phyloP scores from a whole-genome alignment of 2,329 filamentous ascomycete species.

The Hymenoscyphus scutula region DNA sequence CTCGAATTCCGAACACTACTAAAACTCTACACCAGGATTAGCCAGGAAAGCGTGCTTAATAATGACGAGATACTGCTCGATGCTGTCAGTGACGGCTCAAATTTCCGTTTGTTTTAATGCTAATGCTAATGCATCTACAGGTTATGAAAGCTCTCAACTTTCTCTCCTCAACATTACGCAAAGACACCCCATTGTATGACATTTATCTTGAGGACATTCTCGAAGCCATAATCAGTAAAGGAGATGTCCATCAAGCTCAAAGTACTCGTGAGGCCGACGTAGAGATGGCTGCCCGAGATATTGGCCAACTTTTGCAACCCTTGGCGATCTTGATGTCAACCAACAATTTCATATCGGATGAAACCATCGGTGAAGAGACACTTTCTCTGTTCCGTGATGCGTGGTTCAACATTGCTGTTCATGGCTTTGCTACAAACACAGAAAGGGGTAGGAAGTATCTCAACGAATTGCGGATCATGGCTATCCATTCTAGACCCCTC shows the following conservation, averaged over 20 bases:
- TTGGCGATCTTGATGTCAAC: slow-evolving; percentile 79
- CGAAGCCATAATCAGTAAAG: slow-evolving; percentile 84
- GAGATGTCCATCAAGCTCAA: slow-evolving; percentile 74
- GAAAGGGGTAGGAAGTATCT: slow-evolving; percentile 69
- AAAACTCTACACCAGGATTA: slow-evolving; percentile 76
- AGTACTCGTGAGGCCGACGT: slow-evolving; percentile 74
- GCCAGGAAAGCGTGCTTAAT: slow-evolving; percentile 68
- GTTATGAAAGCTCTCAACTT: slow-evolving; percentile 76
- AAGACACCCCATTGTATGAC: slow-evolving; percentile 72
- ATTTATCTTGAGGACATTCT: slow-evolving; percentile 82
- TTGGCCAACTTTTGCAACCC: slow-evolving; percentile 81
- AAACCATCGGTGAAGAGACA: slow-evolving; percentile 61
- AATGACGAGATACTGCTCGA: slow-evolving; percentile 65
- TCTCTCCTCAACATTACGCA: slow-evolving; percentile 68
- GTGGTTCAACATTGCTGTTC: slow-evolving; percentile 97
- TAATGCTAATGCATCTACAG: slow-evolving; percentile 36
- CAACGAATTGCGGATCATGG: slow-evolving; percentile 78
- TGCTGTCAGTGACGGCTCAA: slow-evolving; percentile 55
- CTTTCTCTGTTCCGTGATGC: slow-evolving; percentile 79
- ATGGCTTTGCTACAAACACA: slow-evolving; percentile 79
- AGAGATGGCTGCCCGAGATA: slow-evolving; percentile 80
- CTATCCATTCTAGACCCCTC: slow-evolving; percentile 81
- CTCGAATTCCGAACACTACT: slow-evolving; percentile 83
- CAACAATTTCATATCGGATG: slow-evolving; percentile 51
- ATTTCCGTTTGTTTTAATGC: neutral